Evolutionary conservation across 106 monocot species (phyloP), one percentile per base, ranked within the genome.

Genomic region (Gastrodia elata): DNA sequence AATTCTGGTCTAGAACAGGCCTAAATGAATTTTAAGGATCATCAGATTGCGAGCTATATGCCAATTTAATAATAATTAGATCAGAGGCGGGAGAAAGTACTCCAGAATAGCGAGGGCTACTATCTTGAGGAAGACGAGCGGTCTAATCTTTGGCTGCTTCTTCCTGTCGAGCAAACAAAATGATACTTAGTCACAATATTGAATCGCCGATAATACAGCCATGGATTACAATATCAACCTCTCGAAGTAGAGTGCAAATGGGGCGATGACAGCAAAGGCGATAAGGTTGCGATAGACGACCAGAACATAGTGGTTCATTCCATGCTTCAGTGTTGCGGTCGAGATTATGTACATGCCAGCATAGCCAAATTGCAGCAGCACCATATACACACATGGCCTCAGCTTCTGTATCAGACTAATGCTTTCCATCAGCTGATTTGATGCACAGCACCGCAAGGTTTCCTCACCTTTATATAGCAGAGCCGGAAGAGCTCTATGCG

Each of bases 1-100:
- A 84, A 76, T 92, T 92, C 67, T 90, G 90, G 72, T 90, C 96
- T 74, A 97, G 80, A 8, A 92, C 96, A 24, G 92, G 92, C 81
- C 96, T 95, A 7, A 38, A 39, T 24, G n/a, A 39, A 5, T 30
- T 26, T 18, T 1, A 18, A 0, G n/a, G 64, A 64, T 34, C 18
- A 13, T 32, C 32, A 32, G 9, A 0, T 26, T 26, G 25, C 5
- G 20, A 26, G 58, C 0, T n/a, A n/a, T n/a, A n/a, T n/a, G n/a
- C 14, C 14, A 65, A 15, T 65, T 65, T 15, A 14, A 20, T 6
- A 37, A 13, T 67, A 20, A 37, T 20, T 67, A 37, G 20, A 61
- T 13, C 13, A 61, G 61, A 27, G 3, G 6, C 8, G 27, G 1
- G 28, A 27, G 25, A 22, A 32, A 13, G 10, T 87, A 91, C 91